These are phyloP conservation scores for Fusarium udum DNA, from an alignment of 2,329 filamentous ascomycete species.

Conservation along the genomic window DNA sequence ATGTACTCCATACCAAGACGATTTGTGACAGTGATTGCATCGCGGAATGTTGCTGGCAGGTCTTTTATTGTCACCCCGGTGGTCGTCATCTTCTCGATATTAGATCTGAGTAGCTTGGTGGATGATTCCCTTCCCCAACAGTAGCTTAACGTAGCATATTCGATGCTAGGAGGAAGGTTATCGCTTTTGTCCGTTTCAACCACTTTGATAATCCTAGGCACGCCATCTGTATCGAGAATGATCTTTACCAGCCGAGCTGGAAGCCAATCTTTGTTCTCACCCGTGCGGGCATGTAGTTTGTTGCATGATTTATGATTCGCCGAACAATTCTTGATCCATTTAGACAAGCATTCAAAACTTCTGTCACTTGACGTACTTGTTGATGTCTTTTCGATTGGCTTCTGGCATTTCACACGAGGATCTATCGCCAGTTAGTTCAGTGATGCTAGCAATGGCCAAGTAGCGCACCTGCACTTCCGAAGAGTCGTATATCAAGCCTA, in stretches of 20 bases:
- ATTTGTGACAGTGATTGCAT: neutral
- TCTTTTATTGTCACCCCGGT: neutral
- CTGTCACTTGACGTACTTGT: neutral
- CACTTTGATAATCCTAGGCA: neutral
- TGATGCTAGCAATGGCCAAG: rapidly evolving
- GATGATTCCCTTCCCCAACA: neutral
- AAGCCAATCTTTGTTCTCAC: neutral
- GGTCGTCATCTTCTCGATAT: neutral
- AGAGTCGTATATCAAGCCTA: neutral
- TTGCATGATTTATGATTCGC: neutral
- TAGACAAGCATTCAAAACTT: neutral
- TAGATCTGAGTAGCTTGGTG: neutral
- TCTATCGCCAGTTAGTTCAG: neutral
- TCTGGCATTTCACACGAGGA: neutral
- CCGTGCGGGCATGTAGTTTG: neutral
- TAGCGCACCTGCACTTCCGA: neutral
- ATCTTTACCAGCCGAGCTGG: conserved; percentile 4
- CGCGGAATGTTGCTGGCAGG: neutral
- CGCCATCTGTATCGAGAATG: neutral
- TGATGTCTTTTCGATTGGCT: neutral
- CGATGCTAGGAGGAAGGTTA: rapidly evolving
- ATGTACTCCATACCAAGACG: neutral
- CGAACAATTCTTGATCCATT: neutral
- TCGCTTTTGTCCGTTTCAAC: neutral
- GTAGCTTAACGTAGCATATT: conserved; percentile 1